phyloP scores from a whole-genome alignment of 2,329 filamentous ascomycete species.

The Metarhizium anisopliae region DNA sequence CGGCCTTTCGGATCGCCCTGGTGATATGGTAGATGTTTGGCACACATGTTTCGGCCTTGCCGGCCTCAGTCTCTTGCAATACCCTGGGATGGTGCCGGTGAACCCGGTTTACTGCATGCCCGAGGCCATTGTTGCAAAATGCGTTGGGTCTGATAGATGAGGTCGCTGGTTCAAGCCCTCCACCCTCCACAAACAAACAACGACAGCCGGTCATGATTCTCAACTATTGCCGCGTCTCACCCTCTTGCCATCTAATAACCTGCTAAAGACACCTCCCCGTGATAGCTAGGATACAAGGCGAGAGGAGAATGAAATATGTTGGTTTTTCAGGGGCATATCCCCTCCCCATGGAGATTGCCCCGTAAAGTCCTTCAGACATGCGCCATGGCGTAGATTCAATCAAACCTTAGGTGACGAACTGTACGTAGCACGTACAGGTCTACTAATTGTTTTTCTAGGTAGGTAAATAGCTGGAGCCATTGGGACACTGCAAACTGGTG shows the following conservation, averaged over 20 bases:
- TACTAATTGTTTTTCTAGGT: no score
- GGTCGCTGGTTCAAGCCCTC: not conserved
- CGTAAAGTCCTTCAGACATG: conserved; percentile 19
- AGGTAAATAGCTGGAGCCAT: no score
- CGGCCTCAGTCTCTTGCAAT: conserved; percentile 75
- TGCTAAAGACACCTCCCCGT: conserved; percentile 37
- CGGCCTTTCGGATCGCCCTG: conserved; percentile 82
- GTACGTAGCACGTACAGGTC: not conserved
- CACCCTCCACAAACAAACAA: not conserved
- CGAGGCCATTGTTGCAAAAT: conserved; percentile 51
- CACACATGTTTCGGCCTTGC: conserved; percentile 87
- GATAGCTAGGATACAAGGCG: conserved; percentile 61
- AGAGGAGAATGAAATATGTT: conserved; percentile 44
- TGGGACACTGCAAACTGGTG: no score
- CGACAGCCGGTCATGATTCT: not conserved
- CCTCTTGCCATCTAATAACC: conserved; percentile 67
- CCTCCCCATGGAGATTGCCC: conserved; percentile 15
- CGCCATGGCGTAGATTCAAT: not conserved
- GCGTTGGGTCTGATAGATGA: conserved; percentile 29
- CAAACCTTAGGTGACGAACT: not conserved
- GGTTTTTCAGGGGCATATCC: conserved; percentile 19
- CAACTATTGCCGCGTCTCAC: not conserved
- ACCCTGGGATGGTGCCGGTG: conserved; percentile 67
- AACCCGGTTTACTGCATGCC: conserved; percentile 87
- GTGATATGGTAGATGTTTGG: conserved; percentile 95